Percentiles rank a stretch among this genome's conserved stretches.
phyloP scores from a whole-genome alignment of 257 asterid species.

The Catharanthus roseus region DNA sequence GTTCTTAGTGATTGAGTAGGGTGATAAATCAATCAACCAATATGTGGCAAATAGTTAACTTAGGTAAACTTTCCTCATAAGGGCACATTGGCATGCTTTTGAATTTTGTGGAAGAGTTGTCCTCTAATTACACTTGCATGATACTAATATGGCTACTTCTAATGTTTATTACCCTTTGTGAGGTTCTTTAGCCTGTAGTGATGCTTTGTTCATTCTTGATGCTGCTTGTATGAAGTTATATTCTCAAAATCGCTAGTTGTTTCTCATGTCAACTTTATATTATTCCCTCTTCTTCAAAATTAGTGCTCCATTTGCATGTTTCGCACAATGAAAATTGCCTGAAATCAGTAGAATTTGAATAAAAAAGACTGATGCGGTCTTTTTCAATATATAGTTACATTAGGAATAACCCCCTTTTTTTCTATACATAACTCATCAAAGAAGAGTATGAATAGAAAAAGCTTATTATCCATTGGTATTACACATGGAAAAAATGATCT shows the following conservation, averaged over 20 bases:
- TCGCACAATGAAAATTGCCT: no score
- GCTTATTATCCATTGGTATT: no score
- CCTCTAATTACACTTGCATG: background rate
- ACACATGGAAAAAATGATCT: no score
- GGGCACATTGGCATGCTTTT: background rate
- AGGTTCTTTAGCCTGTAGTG: background rate
- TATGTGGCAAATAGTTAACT: background rate
- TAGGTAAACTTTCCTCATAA: background rate
- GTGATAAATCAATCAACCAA: background rate
- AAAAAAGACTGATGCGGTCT: no score
- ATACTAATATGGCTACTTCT: no score
- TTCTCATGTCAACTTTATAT: background rate
- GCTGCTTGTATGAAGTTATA: background rate
- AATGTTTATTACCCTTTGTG: background rate
- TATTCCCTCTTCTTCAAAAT: no score
- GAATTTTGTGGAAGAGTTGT: background rate
- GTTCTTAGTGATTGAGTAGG: background rate
- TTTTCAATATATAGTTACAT: no score
- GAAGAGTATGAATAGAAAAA: no score
- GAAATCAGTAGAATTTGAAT: no score
- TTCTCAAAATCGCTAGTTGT: background rate
- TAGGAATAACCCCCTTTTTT: no score
- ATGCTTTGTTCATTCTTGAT: conserved; percentile 1
- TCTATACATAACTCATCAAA: no score
- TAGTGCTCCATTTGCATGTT: no score